These are phyloP conservation scores for Tetracentron sinense DNA, from an alignment of 164 flowering plant genomes.

Conservation along the genomic window DNA sequence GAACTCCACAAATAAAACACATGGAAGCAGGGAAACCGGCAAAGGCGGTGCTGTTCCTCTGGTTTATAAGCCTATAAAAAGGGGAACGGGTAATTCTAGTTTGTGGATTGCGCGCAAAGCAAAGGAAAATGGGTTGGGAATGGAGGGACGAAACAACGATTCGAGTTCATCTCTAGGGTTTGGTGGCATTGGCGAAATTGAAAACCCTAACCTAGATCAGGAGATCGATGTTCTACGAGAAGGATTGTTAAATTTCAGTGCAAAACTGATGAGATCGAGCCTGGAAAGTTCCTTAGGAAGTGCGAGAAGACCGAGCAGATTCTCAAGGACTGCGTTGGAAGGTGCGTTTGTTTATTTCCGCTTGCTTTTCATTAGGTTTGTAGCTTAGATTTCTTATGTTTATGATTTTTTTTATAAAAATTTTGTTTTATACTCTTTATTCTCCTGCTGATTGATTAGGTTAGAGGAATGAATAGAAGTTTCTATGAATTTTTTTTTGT, in stretches of 20 bases:
- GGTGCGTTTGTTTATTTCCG: slow-evolving; percentile 26
- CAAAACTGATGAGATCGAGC: slow-evolving; percentile 81
- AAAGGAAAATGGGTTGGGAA: slow-evolving; percentile 60
- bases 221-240: slow-evolving; percentile 46
- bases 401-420: no score
- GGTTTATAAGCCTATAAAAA: background rate
- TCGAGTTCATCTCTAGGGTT: slow-evolving; percentile 13
- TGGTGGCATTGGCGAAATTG: slow-evolving; percentile 7
- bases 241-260: slow-evolving; percentile 63
- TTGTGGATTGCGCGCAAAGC: background rate
- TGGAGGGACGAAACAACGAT: slow-evolving; percentile 49
- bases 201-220: slow-evolving; percentile 17
- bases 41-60: no score
- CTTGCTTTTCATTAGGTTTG: background rate
- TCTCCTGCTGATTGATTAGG: no score
- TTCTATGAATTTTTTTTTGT: no score
- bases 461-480: no score
- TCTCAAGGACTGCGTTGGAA: slow-evolving; percentile 67
- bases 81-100: background rate
- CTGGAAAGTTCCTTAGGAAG: slow-evolving; percentile 76
- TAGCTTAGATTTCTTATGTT: background rate
- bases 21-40: no score
- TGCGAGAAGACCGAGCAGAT: slow-evolving; percentile 80
- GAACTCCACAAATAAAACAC: no score
- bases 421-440: no score